These are phyloP conservation scores for Cicer chorassanicum DNA, from an alignment of 306 rosid genomes.

Conservation along the genomic window DNA sequence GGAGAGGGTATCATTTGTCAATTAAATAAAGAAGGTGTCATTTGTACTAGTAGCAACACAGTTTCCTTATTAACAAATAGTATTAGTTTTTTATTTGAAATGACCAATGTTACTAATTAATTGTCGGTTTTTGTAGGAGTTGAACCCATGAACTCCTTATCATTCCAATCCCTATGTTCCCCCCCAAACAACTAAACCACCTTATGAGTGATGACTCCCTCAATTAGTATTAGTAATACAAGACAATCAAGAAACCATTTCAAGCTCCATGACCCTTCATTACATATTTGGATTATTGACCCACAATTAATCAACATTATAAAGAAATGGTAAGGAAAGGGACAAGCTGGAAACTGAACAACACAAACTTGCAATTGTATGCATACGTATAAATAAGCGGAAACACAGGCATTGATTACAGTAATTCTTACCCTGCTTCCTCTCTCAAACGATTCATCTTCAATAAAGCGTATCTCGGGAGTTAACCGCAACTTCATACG, in stretches of 20 bases:
- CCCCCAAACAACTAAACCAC: too few species aligned
- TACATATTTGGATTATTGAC: not conserved
- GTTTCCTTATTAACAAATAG: not conserved
- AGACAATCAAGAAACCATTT: not conserved
- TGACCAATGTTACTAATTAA: too few species aligned
- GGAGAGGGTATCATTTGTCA: not conserved
- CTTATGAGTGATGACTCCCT: too few species aligned
- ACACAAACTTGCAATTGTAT: not conserved
- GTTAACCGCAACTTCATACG: conserved; percentile 89
- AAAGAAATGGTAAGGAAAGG: conserved; percentile 13
- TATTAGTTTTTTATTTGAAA: not conserved
- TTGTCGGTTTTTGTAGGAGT: too few species aligned
- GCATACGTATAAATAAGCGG: not conserved
- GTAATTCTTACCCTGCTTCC: conserved; percentile 83
- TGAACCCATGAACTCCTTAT: too few species aligned
- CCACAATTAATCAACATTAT: not conserved
- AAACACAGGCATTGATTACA: conserved; percentile 1
- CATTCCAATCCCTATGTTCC: too few species aligned
- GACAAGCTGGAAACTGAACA: not conserved
- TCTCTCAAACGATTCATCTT: conserved; percentile 89
- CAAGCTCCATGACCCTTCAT: not conserved
- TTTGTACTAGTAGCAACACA: not conserved
- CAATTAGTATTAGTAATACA: not conserved
- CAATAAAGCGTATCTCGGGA: conserved; percentile 89
- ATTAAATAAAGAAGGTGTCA: not conserved